phyloP scores from a whole-genome alignment of 2,329 filamentous ascomycete species.

The Fusarium nelsonii region DNA sequence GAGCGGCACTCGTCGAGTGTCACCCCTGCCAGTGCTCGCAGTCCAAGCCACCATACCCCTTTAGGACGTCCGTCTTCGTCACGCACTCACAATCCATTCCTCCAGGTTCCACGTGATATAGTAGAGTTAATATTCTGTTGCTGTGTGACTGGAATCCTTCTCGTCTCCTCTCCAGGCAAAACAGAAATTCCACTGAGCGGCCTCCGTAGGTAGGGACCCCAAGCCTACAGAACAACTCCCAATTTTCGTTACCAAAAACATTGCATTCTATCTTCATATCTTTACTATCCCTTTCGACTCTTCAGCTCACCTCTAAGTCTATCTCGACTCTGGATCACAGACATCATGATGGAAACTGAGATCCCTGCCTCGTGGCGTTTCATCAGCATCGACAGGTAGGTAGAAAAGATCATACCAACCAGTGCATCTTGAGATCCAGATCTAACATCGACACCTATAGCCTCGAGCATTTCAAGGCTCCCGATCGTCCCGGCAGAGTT shows the following conservation, averaged over 20 bases:
- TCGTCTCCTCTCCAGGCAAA: too few relatives aligned
- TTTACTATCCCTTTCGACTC: background rate
- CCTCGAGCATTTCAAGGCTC: background rate
- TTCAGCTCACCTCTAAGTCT: background rate
- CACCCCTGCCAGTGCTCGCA: background rate
- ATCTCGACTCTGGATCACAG: background rate
- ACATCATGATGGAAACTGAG: background rate
- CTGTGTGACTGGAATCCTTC: background rate
- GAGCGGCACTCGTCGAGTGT: background rate
- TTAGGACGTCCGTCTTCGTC: background rate
- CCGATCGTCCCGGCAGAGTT: background rate
- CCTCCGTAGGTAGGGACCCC: too few relatives aligned
- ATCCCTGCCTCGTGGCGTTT: background rate
- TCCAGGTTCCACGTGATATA: background rate
- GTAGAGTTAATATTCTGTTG: background rate
- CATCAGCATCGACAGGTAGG: background rate
- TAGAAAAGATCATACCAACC: background rate
- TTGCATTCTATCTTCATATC: background rate
- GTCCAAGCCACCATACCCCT: background rate
- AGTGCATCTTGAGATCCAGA: background rate
- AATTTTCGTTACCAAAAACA: background rate
- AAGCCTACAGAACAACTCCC: background rate
- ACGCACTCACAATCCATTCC: background rate
- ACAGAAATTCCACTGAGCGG: too few relatives aligned
- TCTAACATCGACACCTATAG: background rate